phyloP scores from a whole-genome alignment of 2,329 filamentous ascomycete species.

The Neofusicoccum sp. region DNA sequence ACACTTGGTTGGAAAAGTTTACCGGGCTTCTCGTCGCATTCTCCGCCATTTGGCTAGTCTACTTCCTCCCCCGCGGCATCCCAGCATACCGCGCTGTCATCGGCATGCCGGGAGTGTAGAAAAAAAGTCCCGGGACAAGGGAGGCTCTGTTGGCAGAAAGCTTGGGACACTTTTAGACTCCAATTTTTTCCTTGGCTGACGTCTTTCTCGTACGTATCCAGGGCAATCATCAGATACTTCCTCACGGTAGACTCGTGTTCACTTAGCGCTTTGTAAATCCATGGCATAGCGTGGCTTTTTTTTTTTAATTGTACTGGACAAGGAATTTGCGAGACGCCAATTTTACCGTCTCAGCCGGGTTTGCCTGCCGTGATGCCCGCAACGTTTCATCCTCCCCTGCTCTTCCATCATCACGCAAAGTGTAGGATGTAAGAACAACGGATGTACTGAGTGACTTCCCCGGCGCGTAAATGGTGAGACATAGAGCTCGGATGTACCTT shows the following conservation, averaged over 20 bases:
- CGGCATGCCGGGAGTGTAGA: constrained; percentile 47
- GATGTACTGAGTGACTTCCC: too few species aligned
- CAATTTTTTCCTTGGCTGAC: neutral
- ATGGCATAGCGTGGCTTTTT: constrained; percentile 6
- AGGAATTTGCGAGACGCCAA: constrained; percentile 2
- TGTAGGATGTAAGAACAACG: neutral
- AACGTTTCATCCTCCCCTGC: neutral
- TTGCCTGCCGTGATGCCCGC: neutral
- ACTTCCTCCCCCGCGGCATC: constrained; percentile 48
- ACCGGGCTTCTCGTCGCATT: constrained; percentile 51
- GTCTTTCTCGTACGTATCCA: constrained; percentile 7
- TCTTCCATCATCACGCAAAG: neutral
- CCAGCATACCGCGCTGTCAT: constrained; percentile 42
- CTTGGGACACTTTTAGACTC: constrained; percentile 3
- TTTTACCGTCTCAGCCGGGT: neutral
- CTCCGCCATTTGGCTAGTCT: constrained; percentile 44
- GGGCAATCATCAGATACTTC: neutral
- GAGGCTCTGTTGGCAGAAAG: neutral
- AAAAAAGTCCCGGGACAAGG: neutral
- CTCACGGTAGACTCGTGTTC: constrained; percentile 1
- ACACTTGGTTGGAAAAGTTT: constrained; percentile 95
- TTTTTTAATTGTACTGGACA: neutral
- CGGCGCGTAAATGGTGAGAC: too few species aligned
- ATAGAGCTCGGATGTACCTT: too few species aligned
- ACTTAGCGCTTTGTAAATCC: neutral